Base-by-base conservation (phyloP, 345 rosid species). In the Gossypium stocksii region DNA sequence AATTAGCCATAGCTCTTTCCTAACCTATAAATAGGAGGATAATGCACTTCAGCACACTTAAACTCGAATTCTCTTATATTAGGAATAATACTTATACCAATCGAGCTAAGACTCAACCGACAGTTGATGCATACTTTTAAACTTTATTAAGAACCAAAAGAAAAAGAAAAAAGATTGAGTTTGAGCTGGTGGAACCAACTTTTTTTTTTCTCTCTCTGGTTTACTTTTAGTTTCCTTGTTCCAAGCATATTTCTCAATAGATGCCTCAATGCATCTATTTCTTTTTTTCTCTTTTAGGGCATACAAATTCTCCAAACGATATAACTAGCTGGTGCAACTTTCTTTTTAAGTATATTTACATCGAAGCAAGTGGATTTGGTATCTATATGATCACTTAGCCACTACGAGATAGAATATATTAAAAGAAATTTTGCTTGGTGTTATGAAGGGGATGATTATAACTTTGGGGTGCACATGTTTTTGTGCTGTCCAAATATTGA, bases 401-500 rank as follows among this genome's bases (percentile, higher is more conserved):
- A 34, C 43, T 46, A 57, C 13, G 15, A 19, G 22, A 19, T 66
- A 23, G 22, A 67, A 13, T 46, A 67, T 46, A 16, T 6, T 14
- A 19, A 64, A 34, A 13, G 16, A 46, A 14, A 23, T n/a, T 10
- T 13, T 14, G 2, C 9, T n/a, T 3, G n/a, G 54, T 65, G 49
- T 65, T 65, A 7, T 12, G 45, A 73, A 34, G 7, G 46, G 66
- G 64, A 15, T 23, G 25, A 41, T 58, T 15, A 16, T 9, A 71
- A 34, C 41, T 4, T 23, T 60, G 74, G 27, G 75, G 44, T 49
- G 67, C 83, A 71, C 78, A 77, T 79, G 79, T 48, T 48, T 34
- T 11, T 27, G 38, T 29, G 73, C 72, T 77, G 72, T 52, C 72
- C 72, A 71, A 66, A 74, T 13, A 15, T 75, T 76, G 41, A 74